Evolutionary conservation across 768 basidiomycete genomes (phyloP).

Genomic region (Mrakia blollopis): DNA sequence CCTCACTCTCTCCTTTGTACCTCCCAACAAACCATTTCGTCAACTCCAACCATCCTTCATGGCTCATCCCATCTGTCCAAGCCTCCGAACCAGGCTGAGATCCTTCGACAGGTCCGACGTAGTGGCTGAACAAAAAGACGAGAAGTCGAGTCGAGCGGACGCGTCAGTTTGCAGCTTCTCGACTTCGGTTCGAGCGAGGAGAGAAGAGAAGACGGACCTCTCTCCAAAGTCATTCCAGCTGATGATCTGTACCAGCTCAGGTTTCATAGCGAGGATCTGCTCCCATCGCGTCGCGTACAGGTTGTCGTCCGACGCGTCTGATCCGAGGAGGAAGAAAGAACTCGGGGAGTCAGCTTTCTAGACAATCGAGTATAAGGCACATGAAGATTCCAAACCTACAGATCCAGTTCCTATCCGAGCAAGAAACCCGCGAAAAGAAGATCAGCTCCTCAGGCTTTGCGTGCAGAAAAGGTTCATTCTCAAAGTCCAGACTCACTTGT

Average conservation of each 20-base stretch:
- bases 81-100: constrained; percentile 43
- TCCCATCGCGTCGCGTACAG: constrained; percentile 40
- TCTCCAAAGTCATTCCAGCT: constrained; percentile 47
- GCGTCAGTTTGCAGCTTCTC: background rate
- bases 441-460: too few relatives aligned
- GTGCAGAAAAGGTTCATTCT: too few relatives aligned
- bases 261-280: constrained; percentile 36
- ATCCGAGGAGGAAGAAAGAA: background rate
- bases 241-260: constrained; percentile 43
- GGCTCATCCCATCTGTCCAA: constrained; percentile 42
- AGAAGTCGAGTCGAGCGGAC: too few relatives aligned
- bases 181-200: background rate
- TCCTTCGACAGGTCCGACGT: constrained; percentile 41
- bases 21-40: constrained; percentile 37
- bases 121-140: too few relatives aligned
- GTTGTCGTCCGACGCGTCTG: constrained; percentile 44
- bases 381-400: constrained; percentile 34
- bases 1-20: constrained; percentile 35
- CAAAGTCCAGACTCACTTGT: constrained; percentile 39
- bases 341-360: background rate
- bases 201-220: background rate
- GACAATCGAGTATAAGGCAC: background rate
- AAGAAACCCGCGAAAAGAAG: too few relatives aligned
- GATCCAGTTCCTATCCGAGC: constrained; percentile 41
- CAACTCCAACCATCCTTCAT: constrained; percentile 40